phyloP scores from a whole-genome alignment of 2,329 filamentous ascomycete genomes.

The Thielaviopsis euricoi region DNA sequence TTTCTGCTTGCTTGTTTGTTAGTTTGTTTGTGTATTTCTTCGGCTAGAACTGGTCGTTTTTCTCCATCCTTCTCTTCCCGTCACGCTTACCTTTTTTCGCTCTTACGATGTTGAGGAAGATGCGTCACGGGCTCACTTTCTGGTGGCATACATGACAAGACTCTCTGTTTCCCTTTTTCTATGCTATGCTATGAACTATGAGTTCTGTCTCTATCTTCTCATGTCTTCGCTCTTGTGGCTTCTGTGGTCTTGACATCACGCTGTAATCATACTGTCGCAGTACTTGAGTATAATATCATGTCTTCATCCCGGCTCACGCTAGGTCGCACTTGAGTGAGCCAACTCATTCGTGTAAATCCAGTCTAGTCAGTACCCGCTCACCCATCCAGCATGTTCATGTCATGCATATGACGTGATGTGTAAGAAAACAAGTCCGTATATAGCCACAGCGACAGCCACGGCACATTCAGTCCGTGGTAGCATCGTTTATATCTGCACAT shows the following conservation, averaged over 20 bases:
- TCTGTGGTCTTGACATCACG: too few relatives aligned
- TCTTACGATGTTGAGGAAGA: neutral
- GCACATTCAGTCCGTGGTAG: too few relatives aligned
- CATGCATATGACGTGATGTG: neutral
- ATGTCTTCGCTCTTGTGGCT: too few relatives aligned
- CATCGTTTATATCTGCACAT: too few relatives aligned
- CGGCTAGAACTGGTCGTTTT: neutral
- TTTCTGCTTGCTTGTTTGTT: too few relatives aligned
- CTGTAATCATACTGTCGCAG: too few relatives aligned
- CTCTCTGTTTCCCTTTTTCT: too few relatives aligned
- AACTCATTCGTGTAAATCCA: neutral
- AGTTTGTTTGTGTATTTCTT: neutral
- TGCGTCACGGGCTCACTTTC: neutral
- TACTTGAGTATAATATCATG: too few relatives aligned
- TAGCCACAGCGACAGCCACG: neutral
- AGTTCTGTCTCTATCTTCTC: too few relatives aligned
- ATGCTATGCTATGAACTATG: too few relatives aligned
- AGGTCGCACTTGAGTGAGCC: neutral
- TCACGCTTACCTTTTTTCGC: neutral
- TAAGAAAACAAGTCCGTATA: too few relatives aligned
- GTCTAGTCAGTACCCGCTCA: neutral
- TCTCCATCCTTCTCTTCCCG: neutral
- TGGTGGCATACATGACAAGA: too few relatives aligned
- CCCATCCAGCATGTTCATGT: neutral
- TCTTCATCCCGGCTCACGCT: neutral